A percentile compares a stretch with the other conserved stretches of the same genome.
Evolutionary conservation across 352 stramenopile genomes (phyloP).

Genomic region (Phytophthora pistaciae): DNA sequence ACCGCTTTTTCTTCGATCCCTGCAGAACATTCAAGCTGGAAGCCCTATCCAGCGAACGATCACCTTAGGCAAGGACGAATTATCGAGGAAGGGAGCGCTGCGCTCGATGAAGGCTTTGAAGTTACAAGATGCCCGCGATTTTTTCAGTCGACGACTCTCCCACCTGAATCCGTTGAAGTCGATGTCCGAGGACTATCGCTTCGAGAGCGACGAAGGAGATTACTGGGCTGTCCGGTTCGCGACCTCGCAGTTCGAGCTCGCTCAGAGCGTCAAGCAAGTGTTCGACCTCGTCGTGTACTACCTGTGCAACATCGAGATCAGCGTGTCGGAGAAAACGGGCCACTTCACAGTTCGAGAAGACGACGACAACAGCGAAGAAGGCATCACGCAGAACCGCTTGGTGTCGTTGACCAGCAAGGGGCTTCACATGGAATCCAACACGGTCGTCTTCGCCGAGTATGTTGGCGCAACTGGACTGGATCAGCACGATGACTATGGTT

Average conservation of each 20-base stretch:
- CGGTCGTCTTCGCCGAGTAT: conserved; percentile 40
- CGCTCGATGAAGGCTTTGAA: conserved; percentile 30
- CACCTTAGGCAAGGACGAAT: conserved; percentile 24
- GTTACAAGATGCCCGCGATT: conserved; percentile 25
- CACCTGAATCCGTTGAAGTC: conserved; percentile 31
- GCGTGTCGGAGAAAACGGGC: conserved; percentile 43
- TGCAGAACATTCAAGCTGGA: conserved; percentile 40
- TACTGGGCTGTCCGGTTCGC: conserved; percentile 39
- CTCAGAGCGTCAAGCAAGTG: conserved; percentile 38
- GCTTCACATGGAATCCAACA: conserved; percentile 48
- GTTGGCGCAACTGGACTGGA: background rate
- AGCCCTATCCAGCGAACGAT: conserved; percentile 41
- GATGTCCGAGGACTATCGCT: conserved; percentile 42
- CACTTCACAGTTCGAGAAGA: conserved; percentile 50
- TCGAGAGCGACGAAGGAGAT: conserved; percentile 36
- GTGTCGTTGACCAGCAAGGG: conserved; percentile 33
- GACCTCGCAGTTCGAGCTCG: conserved; percentile 36
- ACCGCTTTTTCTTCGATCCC: background rate
- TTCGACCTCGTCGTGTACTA: conserved; percentile 46
- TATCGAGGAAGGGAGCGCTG: conserved; percentile 18
- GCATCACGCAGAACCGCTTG: conserved; percentile 40
- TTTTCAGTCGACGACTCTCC: conserved; percentile 25
- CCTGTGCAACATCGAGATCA: conserved; percentile 54
- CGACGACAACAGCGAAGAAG: conserved; percentile 33
- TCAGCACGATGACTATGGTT: conserved; percentile 24